phyloP scores from a whole-genome alignment of 2,329 filamentous ascomycete species.

The Alternaria arbusti region DNA sequence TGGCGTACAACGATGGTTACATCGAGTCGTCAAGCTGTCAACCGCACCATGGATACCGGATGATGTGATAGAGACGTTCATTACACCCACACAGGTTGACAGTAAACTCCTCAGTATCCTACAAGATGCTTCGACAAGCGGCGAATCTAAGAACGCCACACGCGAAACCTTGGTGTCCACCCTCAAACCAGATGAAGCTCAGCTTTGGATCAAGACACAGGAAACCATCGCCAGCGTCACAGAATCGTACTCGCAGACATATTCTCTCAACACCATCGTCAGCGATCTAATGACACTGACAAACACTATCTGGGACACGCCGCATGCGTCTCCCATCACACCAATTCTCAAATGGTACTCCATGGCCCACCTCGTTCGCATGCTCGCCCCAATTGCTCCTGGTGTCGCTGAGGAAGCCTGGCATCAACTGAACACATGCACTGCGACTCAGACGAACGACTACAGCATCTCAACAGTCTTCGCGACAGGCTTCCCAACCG shows the following conservation, averaged over 20 bases:
- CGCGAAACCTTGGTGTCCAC: constrained; percentile 3
- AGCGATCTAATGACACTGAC: constrained; percentile 84
- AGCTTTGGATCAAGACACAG: constrained; percentile 71
- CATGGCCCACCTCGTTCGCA: constrained; percentile 65
- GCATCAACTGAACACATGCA: constrained; percentile 60
- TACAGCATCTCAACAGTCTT: constrained; percentile 48
- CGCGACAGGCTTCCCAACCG: constrained; percentile 62
- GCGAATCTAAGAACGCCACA: background rate
- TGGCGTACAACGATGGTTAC: constrained; percentile 82
- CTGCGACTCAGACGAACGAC: background rate
- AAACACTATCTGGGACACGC: constrained; percentile 59
- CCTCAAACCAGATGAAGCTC: constrained; percentile 42
- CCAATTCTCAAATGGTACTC: constrained; percentile 59
- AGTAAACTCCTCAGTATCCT: constrained; percentile 29
- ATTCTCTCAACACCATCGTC: constrained; percentile 81
- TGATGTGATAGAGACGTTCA: constrained; percentile 30
- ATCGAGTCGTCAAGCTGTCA: constrained; percentile 66
- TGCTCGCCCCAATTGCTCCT: constrained; percentile 81
- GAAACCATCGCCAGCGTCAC: constrained; percentile 71
- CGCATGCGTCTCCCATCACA: constrained; percentile 42
- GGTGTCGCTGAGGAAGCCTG: constrained; percentile 84
- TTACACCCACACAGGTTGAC: constrained; percentile 31
- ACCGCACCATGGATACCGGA: constrained; percentile 27
- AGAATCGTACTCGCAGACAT: constrained; percentile 71
- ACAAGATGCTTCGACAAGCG: constrained; percentile 9